A percentile compares a stretch with the other conserved stretches of the same genome.
Conservation (phyloP, 1,284 basidiomycete species). For the Malassezia equina region DNA sequence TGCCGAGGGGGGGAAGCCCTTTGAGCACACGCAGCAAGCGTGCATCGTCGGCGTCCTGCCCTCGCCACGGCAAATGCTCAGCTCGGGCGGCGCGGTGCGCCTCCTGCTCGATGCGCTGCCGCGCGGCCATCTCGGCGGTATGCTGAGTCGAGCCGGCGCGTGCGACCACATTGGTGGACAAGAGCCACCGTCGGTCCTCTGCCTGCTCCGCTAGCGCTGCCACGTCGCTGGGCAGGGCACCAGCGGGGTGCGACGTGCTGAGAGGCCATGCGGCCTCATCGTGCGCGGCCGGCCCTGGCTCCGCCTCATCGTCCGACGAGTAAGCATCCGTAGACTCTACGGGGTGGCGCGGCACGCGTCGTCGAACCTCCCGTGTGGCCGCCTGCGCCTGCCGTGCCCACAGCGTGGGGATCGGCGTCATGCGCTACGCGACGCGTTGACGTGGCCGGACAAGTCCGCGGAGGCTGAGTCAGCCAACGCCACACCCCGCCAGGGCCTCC, state of each 20-base stretch:
- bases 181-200: conserved; percentile 16
- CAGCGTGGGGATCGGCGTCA: conserved; percentile 4
- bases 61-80: conserved; percentile 27
- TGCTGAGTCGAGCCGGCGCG: conserved; percentile 17
- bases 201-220: conserved; percentile 5
- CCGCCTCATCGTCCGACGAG: conserved; percentile 9
- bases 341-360: not conserved
- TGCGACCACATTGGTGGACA: conserved; percentile 16
- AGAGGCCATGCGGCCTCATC: not conserved
- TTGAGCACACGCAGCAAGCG: conserved; percentile 29
- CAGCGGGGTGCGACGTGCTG: not conserved
- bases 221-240: not conserved
- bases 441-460: not conserved
- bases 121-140: conserved; percentile 11
- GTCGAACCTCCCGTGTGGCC: conserved; percentile 6
- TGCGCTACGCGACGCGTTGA: not conserved
- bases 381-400: conserved; percentile 15
- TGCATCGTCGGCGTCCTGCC: conserved; percentile 24
- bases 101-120: conserved; percentile 10
- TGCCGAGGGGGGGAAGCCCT: conserved; percentile 33
- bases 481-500: not conserved
- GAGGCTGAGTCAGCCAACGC: not conserved
- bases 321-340: not conserved
- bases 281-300: not conserved
- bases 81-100: conserved; percentile 22